Evolutionary conservation across 768 basidiomycete species (phyloP).

Genomic region (Glaciozyma antarctica): DNA sequence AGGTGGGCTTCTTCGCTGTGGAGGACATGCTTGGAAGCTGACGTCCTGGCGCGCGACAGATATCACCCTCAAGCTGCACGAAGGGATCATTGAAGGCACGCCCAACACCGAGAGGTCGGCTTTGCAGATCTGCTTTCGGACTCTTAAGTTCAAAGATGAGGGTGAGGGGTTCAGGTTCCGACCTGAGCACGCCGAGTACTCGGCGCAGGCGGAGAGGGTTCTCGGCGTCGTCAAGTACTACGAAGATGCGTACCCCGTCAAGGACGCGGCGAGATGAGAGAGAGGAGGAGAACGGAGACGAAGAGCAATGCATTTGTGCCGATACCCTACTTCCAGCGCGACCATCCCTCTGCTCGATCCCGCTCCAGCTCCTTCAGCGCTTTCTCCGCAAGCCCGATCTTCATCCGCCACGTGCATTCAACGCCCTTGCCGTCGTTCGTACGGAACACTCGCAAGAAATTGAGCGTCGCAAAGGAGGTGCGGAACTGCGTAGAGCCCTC

Average conservation of each 20-base stretch:
- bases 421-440: conserved; percentile 5
- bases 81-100: neutral
- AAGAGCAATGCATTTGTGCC: no score
- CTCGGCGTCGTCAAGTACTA: conserved; percentile 1
- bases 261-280: neutral
- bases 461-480: neutral
- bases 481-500: neutral
- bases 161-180: conserved; percentile 9
- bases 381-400: neutral
- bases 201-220: conserved; percentile 2
- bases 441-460: neutral
- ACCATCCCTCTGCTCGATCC: neutral
- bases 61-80: neutral
- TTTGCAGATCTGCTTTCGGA: conserved; percentile 13
- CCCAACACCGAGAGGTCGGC: conserved; percentile 1
- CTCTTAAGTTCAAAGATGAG: neutral
- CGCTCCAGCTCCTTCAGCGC: neutral
- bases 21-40: neutral
- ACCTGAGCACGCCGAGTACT: neutral
- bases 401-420: neutral
- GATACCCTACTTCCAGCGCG: neutral
- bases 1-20: neutral
- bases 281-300: no score
- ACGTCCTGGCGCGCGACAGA: neutral
- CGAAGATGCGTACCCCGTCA: neutral